Conservation (phyloP, 2,329 filamentous ascomycete species). For the Chrysoporthe puriensis region DNA sequence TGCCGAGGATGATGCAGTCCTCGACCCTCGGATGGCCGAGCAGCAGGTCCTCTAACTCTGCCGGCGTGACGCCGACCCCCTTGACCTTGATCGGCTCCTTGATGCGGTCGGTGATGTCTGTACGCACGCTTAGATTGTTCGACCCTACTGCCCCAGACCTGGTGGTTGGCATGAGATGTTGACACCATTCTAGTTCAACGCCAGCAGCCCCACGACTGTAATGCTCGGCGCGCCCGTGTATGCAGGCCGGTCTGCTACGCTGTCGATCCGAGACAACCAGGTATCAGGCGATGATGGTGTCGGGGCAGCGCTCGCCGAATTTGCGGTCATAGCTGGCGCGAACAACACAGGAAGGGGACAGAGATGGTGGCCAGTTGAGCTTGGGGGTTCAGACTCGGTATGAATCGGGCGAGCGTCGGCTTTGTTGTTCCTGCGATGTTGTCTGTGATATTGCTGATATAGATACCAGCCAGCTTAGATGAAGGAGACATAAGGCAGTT, state of each 20-base stretch:
- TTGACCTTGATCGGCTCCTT: slow-evolving; percentile 57
- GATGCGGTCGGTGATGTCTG: slow-evolving; percentile 59
- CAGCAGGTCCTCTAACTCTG: slow-evolving; percentile 39
- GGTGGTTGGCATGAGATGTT: too few species aligned
- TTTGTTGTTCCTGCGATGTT: not conserved
- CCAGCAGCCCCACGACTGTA: slow-evolving; percentile 26
- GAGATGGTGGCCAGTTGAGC: not conserved
- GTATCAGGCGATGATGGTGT: slow-evolving; percentile 19
- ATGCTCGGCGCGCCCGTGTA: slow-evolving; percentile 17
- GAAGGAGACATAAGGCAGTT: too few species aligned
- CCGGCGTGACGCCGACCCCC: slow-evolving; percentile 38
- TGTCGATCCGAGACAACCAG: slow-evolving; percentile 26
- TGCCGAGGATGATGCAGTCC: slow-evolving; percentile 64
- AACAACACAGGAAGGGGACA: slow-evolving; percentile 2
- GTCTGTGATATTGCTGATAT: not conserved
- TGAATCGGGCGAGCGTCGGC: too few species aligned
- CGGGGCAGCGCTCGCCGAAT: slow-evolving; percentile 24
- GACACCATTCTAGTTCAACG: not conserved
- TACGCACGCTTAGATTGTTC: too few species aligned
- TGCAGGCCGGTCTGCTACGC: slow-evolving; percentile 21
- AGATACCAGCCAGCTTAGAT: not conserved
- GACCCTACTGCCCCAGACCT: too few species aligned
- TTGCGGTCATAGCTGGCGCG: slow-evolving; percentile 17
- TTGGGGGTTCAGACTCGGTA: not conserved
- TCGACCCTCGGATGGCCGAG: slow-evolving; percentile 46